Conservation (phyloP, 305 asterid species). For the Fraxinus sp. region DNA sequence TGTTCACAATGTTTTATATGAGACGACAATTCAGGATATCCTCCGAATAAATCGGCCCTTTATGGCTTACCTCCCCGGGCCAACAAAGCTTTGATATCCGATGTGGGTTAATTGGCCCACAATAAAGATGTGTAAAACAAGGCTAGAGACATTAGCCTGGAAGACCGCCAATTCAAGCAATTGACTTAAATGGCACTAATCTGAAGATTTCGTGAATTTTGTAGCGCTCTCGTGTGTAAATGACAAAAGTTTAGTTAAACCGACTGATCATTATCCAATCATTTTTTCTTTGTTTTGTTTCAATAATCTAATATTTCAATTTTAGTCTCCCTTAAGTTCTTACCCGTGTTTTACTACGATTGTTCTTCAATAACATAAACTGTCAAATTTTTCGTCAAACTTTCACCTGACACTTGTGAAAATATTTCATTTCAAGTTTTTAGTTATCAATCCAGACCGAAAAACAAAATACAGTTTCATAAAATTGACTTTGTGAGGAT, state of each 20-base stretch:
- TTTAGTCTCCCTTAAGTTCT: neutral
- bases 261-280: neutral
- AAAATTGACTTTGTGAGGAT: neutral
- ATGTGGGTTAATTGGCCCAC: neutral
- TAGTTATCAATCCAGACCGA: neutral
- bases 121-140: neutral
- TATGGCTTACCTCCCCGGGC: neutral
- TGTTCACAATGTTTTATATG: neutral
- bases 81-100: neutral
- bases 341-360: neutral
- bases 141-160: neutral
- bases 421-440: neutral
- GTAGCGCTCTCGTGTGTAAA: neutral
- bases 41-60: neutral
- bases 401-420: neutral
- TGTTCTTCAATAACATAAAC: neutral
- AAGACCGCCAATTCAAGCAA: neutral
- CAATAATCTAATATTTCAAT: neutral
- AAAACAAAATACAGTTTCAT: neutral
- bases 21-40: neutral
- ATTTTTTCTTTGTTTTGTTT: neutral
- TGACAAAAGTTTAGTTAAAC: neutral
- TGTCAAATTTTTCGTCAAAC: neutral
- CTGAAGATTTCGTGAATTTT: neutral
- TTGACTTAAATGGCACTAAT: neutral